Base-by-base conservation (phyloP, 805 yeast species). In the Alloascoidea africana region DNA sequence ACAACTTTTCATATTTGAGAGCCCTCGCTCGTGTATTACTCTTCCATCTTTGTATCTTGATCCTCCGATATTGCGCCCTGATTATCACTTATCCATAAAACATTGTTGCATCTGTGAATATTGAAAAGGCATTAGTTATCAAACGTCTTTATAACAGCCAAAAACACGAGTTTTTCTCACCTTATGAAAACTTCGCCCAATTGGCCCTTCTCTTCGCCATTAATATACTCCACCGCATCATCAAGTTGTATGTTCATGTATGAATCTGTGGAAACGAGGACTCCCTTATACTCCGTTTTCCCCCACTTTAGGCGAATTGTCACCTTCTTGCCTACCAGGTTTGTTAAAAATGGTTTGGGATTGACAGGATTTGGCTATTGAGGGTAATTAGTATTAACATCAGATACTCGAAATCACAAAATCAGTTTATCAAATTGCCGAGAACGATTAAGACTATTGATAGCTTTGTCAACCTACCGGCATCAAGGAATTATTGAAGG, bases 301-400 rank as follows among this genome's bases (percentile, higher is more conserved):
- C 86, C 89, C 79, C 95, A 91, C 54, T 91, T 91, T 43, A 91
- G 67, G 40, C 86, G 72, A 15, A 91, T 89, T 8, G 76, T 60
- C 8, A 89, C 86, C 23, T 60, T 65, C 41, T 76, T 67, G 39
- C 78, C 76, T n/a, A 80, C 65, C 34, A 91, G 69, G 16, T 81
- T 76, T 43, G 76, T 76, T 35, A 91, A 64, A 47, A 76, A 91
- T n/a, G 95, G 95, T 53, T 82, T 86, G 13, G 96, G 96, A 50
- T 85, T 84, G 16, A 79, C 63, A 14, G 94, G 91, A 32, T 60
- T 60, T 39, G 65, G 59, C 65, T 59, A 37, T 13, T 17, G 17
- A 5, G 13, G 30, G 32, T 18, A 41, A 18, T 19, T 5, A 32
- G 8, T 32, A 32, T 32, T 23, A 23, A 23, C n/a, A n/a, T n/a